Evolutionary conservation across 164 flowering plant genomes (phyloP), one percentile per base, ranked within the genome.

Genomic region (Euptelea pleiosperma): DNA sequence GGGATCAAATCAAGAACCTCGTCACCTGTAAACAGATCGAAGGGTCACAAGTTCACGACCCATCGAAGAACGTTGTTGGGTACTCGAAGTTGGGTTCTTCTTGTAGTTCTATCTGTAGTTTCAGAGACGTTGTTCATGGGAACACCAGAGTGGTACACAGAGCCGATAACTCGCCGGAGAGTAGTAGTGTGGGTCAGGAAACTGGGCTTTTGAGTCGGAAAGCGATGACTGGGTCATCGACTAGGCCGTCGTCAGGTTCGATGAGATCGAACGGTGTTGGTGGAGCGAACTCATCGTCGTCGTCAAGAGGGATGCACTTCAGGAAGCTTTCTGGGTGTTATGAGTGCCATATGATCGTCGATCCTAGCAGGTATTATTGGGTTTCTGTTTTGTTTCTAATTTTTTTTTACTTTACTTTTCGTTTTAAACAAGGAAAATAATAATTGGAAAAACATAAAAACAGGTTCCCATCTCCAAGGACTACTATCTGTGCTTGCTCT

Each of bases 1-100:
- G 98, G 98, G 87, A 86, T 70, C 95, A 87, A 56, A 66, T 92
- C 82, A 92, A 89, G 81, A 87, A 74, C 79, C 67, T 92, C 0
- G 74, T 92, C 42, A 79, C 83, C 43, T 92, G 96, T 75, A 92
- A 89, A 49, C 87, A 85, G 58, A 61, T 84, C 47, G 83, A 82
- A 61, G 78, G 70, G 12, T 72, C 83, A 2, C 57, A 36, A 47
- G 84, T 86, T 1, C 84, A 82, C 58, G 83, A 86, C 59, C 96
- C 91, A 0, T 76, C 89, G n/a, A 57, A 75, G 67, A 62, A 12
- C 62, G 33, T 34, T 1, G 60, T 42, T 4, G 76, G 68, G 4
- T 67, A 79, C 59, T 73, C 83, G 3, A 82, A 77, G 65, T 60
- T 87, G 41, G 72, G 86, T 0, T 82, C 86, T 16, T 78, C 96